Evolutionary conservation across 192 early-diverging fungal genomes (phyloP).

Genomic region (Globomyces pollinis-pini): DNA sequence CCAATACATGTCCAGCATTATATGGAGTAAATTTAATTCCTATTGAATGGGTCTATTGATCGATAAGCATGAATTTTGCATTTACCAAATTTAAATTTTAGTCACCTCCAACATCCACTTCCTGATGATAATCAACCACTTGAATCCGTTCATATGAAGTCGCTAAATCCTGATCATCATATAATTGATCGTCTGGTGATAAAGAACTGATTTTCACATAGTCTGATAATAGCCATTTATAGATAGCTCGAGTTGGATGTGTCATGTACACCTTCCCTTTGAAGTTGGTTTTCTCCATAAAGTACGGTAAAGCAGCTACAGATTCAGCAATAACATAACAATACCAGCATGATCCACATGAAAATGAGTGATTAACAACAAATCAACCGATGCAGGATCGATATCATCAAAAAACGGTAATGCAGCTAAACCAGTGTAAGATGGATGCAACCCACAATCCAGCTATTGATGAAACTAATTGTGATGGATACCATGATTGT

Average conservation of each 20-base stretch:
- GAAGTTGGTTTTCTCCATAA: slow-evolving; percentile 95
- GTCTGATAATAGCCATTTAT: slow-evolving; percentile 91
- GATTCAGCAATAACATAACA: not conserved
- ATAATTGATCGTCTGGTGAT: slow-evolving; percentile 65
- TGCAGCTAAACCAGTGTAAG: slow-evolving; percentile 77
- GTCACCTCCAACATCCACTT: slow-evolving; percentile 82
- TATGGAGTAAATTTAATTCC: slow-evolving; percentile 79
- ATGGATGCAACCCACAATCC: slow-evolving; percentile 95
- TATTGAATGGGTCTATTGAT: too few species aligned
- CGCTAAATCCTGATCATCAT: slow-evolving; percentile 80
- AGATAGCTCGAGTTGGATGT: slow-evolving; percentile 97
- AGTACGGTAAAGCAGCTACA: slow-evolving; percentile 77
- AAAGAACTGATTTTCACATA: slow-evolving; percentile 80
- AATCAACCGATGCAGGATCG: slow-evolving; percentile 79
- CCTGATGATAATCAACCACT: slow-evolving; percentile 93
- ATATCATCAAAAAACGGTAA: slow-evolving; percentile 94
- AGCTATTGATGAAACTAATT: too few species aligned
- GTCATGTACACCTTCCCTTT: slow-evolving; percentile 98
- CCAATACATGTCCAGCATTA: slow-evolving; percentile 73
- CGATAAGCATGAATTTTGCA: too few species aligned
- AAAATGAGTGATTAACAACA: slow-evolving; percentile 92
- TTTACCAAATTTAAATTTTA: too few species aligned
- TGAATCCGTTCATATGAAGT: slow-evolving; percentile 82
- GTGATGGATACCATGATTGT: slow-evolving; percentile 93
- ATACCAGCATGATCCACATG: slow-evolving; percentile 89